Conservation (phyloP, 129 eudicot genomes). For the Flaveria brownii region DNA sequence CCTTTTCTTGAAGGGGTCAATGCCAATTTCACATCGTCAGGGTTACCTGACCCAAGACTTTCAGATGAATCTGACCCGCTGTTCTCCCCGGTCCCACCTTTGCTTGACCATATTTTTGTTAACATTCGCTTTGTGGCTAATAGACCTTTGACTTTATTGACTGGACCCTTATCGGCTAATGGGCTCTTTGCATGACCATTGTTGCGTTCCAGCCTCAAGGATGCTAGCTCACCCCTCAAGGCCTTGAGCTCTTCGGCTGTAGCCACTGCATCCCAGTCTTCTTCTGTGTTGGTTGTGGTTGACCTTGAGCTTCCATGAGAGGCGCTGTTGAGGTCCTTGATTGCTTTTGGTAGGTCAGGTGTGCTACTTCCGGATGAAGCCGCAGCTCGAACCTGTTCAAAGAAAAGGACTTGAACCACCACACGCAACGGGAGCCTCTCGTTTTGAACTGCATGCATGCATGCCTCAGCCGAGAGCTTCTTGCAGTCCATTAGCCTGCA, state of each 20-base stretch:
- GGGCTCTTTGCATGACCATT: constrained; percentile 39
- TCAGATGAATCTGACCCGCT: constrained; percentile 96
- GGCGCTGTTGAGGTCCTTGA: constrained; percentile 71
- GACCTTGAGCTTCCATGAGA: constrained; percentile 75
- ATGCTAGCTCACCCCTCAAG: constrained; percentile 79
- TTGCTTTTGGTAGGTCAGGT: constrained; percentile 84
- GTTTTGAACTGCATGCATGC: constrained; percentile 45
- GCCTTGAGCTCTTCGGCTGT: constrained; percentile 83
- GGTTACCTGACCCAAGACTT: constrained; percentile 67
- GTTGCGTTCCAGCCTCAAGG: constrained; percentile 56
- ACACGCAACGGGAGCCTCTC: constrained; percentile 45
- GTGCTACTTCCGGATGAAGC: constrained; percentile 98
- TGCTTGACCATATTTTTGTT: constrained; percentile 72
- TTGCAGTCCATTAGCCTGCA: constrained; percentile 67
- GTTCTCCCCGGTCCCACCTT: constrained; percentile 59
- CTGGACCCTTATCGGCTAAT: constrained; percentile 52
- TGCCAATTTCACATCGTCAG: constrained; percentile 67
- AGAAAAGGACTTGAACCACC: constrained; percentile 48
- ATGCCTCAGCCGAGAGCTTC: constrained; percentile 51
- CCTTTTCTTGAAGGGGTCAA: constrained; percentile 60
- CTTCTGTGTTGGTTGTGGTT: constrained; percentile 73
- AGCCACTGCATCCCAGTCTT: constrained; percentile 96
- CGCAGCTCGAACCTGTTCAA: constrained; percentile 75
- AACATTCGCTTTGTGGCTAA: constrained; percentile 66
- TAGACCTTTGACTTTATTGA: constrained; percentile 68